These are phyloP conservation scores for Hyaloscypha variabilis DNA, from an alignment of 495 filamentous ascomycete genomes.

Conservation along the genomic window DNA sequence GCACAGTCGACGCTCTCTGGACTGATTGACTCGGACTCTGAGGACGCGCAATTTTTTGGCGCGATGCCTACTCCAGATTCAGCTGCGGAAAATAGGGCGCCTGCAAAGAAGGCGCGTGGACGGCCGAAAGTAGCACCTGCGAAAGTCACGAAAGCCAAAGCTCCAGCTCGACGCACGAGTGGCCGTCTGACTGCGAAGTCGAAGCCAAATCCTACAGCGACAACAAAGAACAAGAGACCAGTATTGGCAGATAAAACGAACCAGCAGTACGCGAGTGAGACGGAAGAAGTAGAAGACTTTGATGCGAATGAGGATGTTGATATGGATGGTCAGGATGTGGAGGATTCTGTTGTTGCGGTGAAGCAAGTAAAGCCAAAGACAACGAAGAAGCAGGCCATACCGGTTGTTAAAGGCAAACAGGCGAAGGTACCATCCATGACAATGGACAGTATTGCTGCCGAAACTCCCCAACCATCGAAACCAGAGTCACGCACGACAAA, in stretches of 20 bases:
- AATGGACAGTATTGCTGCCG: background rate
- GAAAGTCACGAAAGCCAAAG: slow-evolving; percentile 40
- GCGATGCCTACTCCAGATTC: slow-evolving; percentile 42
- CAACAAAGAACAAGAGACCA: slow-evolving; percentile 40
- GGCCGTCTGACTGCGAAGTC: slow-evolving; percentile 40
- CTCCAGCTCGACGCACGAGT: slow-evolving; percentile 45
- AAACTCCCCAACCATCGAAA: slow-evolving; percentile 2
- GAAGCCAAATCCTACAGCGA: slow-evolving; percentile 37
- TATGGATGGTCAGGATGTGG: slow-evolving; percentile 37
- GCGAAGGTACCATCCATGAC: slow-evolving; percentile 4
- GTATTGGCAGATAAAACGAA: slow-evolving; percentile 54
- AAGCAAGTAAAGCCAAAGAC: slow-evolving; percentile 22
- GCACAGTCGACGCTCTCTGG: slow-evolving; percentile 55
- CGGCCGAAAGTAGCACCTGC: slow-evolving; percentile 45
- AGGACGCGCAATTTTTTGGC: slow-evolving; percentile 50
- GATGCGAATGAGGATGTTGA: slow-evolving; percentile 38
- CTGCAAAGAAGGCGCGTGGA: slow-evolving; percentile 41
- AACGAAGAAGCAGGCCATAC: slow-evolving; percentile 22
- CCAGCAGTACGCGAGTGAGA: slow-evolving; percentile 49
- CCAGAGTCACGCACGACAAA: slow-evolving; percentile 6
- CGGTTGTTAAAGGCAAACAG: slow-evolving; percentile 7
- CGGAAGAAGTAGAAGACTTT: slow-evolving; percentile 54
- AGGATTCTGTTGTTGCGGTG: slow-evolving; percentile 8
- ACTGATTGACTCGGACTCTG: slow-evolving; percentile 70
- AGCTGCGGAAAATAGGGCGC: slow-evolving; percentile 38